These are phyloP conservation scores for Phlyctochytrium bullatum DNA, from an alignment of 192 early-diverging fungal species.

Conservation along the genomic window DNA sequence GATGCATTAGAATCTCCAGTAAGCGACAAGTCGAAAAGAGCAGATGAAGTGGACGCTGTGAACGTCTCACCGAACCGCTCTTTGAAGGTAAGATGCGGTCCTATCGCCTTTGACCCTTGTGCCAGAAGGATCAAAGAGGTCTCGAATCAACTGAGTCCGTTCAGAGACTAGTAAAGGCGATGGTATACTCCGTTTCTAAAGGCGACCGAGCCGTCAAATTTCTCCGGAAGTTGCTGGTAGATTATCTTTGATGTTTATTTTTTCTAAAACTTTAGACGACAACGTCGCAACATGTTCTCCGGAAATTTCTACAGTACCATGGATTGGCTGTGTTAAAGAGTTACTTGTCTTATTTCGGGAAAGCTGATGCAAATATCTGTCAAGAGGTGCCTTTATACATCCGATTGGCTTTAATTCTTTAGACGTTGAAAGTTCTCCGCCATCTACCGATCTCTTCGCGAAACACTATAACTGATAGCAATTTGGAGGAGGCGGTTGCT, in stretches of 20 bases:
- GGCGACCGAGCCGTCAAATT: slow-evolving; percentile 53
- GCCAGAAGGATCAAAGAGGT: slow-evolving; percentile 36
- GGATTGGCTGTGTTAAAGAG: slow-evolving; percentile 62
- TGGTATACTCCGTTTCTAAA: slow-evolving; percentile 61
- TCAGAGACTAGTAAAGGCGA: slow-evolving; percentile 69
- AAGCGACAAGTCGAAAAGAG: slow-evolving; percentile 16
- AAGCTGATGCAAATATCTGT: slow-evolving; percentile 60
- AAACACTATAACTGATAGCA: slow-evolving; percentile 76
- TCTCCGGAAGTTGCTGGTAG: slow-evolving; percentile 57
- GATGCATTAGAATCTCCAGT: no score
- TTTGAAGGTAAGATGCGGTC: no score
- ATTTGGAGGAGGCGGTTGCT: slow-evolving; percentile 66
- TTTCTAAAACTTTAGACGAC: neutral
- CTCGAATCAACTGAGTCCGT: slow-evolving; percentile 72
- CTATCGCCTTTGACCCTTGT: no score
- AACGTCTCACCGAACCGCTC: no score
- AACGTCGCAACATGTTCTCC: slow-evolving; percentile 28
- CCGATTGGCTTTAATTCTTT: slow-evolving; percentile 54
- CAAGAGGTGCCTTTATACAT: slow-evolving; percentile 60
- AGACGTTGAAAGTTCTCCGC: slow-evolving; percentile 58
- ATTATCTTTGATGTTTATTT: neutral
- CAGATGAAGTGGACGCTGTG: slow-evolving; percentile 53
- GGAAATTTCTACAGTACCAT: slow-evolving; percentile 69
- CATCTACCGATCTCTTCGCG: slow-evolving; percentile 75
- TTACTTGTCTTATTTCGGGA: slow-evolving; percentile 36